A percentile compares a stretch with the other conserved stretches of the same genome.
Conservation (phyloP, 2,329 filamentous ascomycete species). For the Ophiognomonia clavigignenti-juglandacearum region DNA sequence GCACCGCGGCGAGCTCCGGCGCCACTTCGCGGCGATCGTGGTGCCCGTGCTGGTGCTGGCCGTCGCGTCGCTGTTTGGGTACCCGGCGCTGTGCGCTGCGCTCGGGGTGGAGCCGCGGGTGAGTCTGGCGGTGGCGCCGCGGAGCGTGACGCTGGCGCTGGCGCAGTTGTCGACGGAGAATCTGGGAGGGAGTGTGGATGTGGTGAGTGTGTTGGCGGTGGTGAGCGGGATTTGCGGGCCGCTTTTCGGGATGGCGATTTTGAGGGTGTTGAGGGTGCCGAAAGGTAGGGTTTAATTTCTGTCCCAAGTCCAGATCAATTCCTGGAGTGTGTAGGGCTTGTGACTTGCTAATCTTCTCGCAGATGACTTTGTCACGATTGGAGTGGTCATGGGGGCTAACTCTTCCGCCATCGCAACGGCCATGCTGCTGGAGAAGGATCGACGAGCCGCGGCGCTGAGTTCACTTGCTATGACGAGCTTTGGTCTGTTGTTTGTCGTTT, state of each 20-base stretch:
- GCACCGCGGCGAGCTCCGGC: slow-evolving; percentile 50
- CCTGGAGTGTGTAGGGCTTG: too few species aligned
- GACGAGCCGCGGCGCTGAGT: background rate
- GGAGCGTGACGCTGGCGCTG: slow-evolving; percentile 56
- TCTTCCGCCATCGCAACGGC: slow-evolving; percentile 1
- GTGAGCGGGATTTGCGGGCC: slow-evolving; percentile 56
- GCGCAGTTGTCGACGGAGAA: slow-evolving; percentile 52
- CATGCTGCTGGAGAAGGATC: background rate
- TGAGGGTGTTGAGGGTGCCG: slow-evolving; percentile 46
- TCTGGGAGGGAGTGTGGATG: slow-evolving; percentile 50
- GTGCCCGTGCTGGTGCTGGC: slow-evolving; percentile 48
- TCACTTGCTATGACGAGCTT: background rate
- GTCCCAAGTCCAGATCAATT: too few species aligned
- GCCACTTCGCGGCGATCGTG: slow-evolving; percentile 49
- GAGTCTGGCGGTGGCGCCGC: slow-evolving; percentile 49
- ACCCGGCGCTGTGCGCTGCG: slow-evolving; percentile 49
- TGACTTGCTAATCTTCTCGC: too few species aligned
- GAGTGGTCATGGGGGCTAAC: background rate
- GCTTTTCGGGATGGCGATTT: slow-evolving; percentile 46
- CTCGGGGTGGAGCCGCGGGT: slow-evolving; percentile 49
- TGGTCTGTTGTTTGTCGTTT: background rate
- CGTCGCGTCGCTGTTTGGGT: slow-evolving; percentile 49
- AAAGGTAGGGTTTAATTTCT: too few species aligned
- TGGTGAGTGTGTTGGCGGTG: slow-evolving; percentile 52
- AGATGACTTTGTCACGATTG: background rate